phyloP scores from a whole-genome alignment of 768 basidiomycete genomes.

The Russula griseocarnosa region DNA sequence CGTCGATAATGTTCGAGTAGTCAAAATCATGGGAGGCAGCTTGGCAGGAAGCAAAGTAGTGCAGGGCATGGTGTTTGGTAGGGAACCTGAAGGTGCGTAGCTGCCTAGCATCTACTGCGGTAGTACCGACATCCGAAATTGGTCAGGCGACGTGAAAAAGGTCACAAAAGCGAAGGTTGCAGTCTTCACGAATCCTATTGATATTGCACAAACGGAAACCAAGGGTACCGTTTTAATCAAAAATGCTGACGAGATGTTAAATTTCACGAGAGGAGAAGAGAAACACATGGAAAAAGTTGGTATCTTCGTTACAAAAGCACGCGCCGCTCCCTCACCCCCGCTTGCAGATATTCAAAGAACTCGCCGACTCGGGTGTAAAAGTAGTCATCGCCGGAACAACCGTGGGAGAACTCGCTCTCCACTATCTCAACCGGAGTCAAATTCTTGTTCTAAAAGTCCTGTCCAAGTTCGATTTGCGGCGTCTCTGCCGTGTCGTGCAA shows the following conservation, averaged over 20 bases:
- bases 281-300: constrained; percentile 87
- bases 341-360: constrained; percentile 87
- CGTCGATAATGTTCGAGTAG: constrained; percentile 96
- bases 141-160: constrained; percentile 74
- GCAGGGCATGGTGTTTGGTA: constrained; percentile 96
- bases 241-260: constrained; percentile 93
- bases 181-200: constrained; percentile 89
- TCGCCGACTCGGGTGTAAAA: constrained; percentile 91
- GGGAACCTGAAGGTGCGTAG: constrained; percentile 83
- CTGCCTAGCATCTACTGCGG: background rate
- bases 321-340: constrained; percentile 8
- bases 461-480: constrained; percentile 95
- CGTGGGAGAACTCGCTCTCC: constrained; percentile 92
- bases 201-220: constrained; percentile 95
- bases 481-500: constrained; percentile 91
- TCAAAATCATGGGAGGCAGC: constrained; percentile 96
- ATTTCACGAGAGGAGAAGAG: constrained; percentile 95
- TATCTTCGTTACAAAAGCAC: background rate
- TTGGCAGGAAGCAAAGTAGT: constrained; percentile 83
- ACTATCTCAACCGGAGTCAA: constrained; percentile 90
- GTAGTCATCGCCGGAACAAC: constrained; percentile 90
- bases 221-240: constrained; percentile 97
- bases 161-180: constrained; percentile 86
- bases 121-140: background rate
- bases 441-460: constrained; percentile 96